A percentile compares a stretch with the other conserved stretches of the same genome.
phyloP scores from a whole-genome alignment of 345 rosid species.

The Rubroshorea leprosula region DNA sequence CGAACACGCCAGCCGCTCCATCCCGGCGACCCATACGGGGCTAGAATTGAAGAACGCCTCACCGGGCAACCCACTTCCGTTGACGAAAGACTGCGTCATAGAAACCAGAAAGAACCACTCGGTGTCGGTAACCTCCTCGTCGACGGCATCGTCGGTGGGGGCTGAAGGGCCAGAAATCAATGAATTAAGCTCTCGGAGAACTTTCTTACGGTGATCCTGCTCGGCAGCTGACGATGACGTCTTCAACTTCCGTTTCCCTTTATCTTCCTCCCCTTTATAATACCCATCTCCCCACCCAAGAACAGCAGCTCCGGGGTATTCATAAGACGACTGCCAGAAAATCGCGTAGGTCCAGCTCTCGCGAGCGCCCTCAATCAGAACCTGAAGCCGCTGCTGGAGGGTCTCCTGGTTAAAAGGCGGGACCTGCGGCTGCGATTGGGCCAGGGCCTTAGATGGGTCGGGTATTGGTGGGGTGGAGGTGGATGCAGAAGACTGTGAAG shows the following conservation, averaged over 20 bases:
- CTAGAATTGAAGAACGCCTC: conserved; percentile 49
- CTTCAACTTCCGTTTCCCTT: conserved; percentile 32
- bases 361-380: conserved; percentile 62
- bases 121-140: conserved; percentile 88
- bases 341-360: conserved; percentile 92
- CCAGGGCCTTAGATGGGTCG: conserved; percentile 10
- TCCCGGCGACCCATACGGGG: conserved; percentile 67
- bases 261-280: conserved; percentile 82
- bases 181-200: conserved; percentile 74
- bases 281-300: conserved; percentile 95
- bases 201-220: conserved; percentile 78
- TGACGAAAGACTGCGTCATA: conserved; percentile 76
- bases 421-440: conserved; percentile 19
- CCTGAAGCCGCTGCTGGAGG: conserved; percentile 86
- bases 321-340: conserved; percentile 87
- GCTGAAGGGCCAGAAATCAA: conserved; percentile 58
- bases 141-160: conserved; percentile 53
- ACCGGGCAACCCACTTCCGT: conserved; percentile 70
- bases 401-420: conserved; percentile 57
- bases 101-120: conserved; percentile 96
- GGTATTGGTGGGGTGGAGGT: conserved; percentile 23
- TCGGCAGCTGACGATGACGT: conserved; percentile 40
- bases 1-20: conserved; percentile 51
- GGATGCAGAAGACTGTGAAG: conserved; percentile 38
- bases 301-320: conserved; percentile 50